phyloP scores from a whole-genome alignment of 2,329 filamentous ascomycete genomes.

The Aspergillus floridensis region DNA sequence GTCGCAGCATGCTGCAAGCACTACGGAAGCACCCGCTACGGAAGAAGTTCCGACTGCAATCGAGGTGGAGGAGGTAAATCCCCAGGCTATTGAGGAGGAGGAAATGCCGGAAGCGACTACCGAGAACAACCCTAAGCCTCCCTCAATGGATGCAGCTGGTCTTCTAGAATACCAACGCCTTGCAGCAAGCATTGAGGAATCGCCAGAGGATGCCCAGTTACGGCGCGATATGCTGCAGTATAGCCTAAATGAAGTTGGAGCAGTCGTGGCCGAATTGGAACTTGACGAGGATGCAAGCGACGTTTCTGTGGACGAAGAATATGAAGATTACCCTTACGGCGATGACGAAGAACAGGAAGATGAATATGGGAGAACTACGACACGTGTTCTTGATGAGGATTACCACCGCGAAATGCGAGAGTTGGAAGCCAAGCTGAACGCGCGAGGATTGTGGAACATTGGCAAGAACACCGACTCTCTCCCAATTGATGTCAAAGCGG shows the following conservation, averaged over 20 bases:
- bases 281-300: constrained; percentile 65
- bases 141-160: constrained; percentile 18
- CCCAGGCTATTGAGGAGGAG: background rate
- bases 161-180: constrained; percentile 36
- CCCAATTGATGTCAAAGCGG: constrained; percentile 32
- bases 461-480: constrained; percentile 48
- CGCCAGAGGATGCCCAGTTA: constrained; percentile 73
- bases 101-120: background rate
- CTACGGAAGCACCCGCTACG: background rate
- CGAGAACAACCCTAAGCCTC: constrained; percentile 12
- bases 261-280: constrained; percentile 88
- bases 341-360: constrained; percentile 66
- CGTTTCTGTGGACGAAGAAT: constrained; percentile 52
- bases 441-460: constrained; percentile 55
- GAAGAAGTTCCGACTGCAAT: background rate
- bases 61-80: constrained; percentile 5
- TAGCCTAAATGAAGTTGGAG: constrained; percentile 79
- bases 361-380: constrained; percentile 70
- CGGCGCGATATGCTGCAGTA: constrained; percentile 90
- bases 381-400: constrained; percentile 65
- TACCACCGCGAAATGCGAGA: constrained; percentile 82
- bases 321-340: constrained; percentile 51
- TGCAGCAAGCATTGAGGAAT: constrained; percentile 70
- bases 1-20: constrained; percentile 10
- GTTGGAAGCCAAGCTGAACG: constrained; percentile 71